Percentiles rank a stretch among this genome's conserved stretches.
phyloP scores from a whole-genome alignment of 352 stramenopile species.

The Thraustochytrium striatum region DNA sequence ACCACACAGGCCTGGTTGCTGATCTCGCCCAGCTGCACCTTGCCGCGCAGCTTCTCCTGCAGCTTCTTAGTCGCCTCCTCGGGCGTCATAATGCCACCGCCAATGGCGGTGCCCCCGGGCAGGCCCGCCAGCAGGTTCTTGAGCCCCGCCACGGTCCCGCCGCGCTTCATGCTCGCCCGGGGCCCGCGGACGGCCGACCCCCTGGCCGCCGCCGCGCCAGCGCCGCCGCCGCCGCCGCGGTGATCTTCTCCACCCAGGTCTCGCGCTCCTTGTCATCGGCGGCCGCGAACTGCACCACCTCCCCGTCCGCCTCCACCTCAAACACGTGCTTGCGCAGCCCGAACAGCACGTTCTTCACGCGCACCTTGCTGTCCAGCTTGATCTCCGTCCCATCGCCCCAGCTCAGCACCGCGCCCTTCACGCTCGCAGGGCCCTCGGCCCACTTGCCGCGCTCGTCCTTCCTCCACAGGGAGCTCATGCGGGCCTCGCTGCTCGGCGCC shows the following conservation, averaged over 20 bases:
- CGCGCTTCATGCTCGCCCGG: neutral
- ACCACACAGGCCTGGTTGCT: conserved; percentile 27
- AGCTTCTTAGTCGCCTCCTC: neutral
- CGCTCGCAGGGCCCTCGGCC: neutral
- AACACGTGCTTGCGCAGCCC: conserved; percentile 38
- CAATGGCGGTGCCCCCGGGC: neutral
- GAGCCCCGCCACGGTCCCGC: neutral
- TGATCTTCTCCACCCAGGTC: neutral
- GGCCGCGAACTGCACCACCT: neutral
- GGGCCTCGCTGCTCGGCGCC: neutral
- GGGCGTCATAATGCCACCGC: conserved; percentile 26
- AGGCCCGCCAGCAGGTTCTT: conserved; percentile 15
- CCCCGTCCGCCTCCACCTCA: conserved; percentile 1
- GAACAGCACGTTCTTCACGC: conserved; percentile 28
- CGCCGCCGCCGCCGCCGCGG: neutral
- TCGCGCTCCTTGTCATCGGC: neutral
- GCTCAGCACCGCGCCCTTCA: neutral
- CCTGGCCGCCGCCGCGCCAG: neutral
- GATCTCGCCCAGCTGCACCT: neutral
- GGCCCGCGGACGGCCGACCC: neutral
- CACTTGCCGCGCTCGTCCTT: neutral
- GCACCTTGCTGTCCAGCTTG: neutral
- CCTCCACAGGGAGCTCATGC: neutral
- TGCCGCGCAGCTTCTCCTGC: conserved; percentile 34
- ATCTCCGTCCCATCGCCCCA: neutral